phyloP scores from a whole-genome alignment of 208 protist species.

The Tritrichomonas foetus region DNA sequence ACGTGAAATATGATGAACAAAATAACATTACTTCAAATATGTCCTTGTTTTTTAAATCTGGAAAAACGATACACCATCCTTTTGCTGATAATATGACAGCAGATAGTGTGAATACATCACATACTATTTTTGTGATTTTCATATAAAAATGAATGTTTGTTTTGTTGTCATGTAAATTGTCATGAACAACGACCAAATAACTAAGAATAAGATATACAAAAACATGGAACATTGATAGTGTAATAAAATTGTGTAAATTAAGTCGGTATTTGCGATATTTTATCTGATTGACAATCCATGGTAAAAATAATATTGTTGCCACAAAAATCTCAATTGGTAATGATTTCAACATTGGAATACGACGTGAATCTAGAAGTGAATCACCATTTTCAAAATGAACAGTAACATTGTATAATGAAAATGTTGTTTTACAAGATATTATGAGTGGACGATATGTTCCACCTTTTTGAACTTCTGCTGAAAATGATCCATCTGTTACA shows the following conservation, averaged over 20 bases:
- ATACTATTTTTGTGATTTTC: not conserved
- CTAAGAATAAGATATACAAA: not conserved
- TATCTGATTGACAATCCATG: not conserved
- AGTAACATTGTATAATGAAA: not conserved
- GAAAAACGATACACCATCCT: not conserved
- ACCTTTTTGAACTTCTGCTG: not conserved
- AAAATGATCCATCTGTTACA: not conserved
- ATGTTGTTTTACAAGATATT: not conserved
- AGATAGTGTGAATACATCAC: not conserved
- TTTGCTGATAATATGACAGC: not conserved
- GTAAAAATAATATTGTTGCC: not conserved
- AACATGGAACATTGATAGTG: not conserved
- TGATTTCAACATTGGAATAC: not conserved
- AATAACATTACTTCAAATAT: not conserved
- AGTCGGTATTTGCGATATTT: not conserved
- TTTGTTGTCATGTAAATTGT: not conserved
- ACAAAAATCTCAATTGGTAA: not conserved
- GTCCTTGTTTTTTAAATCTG: not conserved
- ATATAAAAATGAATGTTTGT: not conserved
- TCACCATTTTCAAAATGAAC: not conserved
- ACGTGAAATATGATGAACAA: not conserved
- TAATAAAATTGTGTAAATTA: not conserved
- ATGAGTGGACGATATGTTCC: not conserved
- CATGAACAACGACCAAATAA: not conserved
- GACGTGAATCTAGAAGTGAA: not conserved